Percentiles rank a stretch among this genome's conserved stretches.
These are phyloP conservation scores for Phytophthora agathidicida DNA, from an alignment of 352 stramenopile genomes.

Conservation along the genomic window DNA sequence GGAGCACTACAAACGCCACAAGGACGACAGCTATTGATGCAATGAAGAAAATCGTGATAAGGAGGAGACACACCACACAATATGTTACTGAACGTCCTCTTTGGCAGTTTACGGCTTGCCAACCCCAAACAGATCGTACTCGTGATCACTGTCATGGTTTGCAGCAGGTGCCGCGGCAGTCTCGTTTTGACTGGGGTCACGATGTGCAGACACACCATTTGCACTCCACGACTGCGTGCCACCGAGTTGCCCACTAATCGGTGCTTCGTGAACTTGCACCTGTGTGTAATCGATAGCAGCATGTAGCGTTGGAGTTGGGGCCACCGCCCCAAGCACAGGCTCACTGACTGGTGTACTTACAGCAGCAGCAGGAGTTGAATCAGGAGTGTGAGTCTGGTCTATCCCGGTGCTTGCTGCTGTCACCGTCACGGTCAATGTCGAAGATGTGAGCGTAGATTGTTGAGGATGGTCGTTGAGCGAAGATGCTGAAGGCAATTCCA, in stretches of 20 bases:
- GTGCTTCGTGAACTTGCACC: constrained; percentile 3
- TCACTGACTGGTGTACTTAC: neutral
- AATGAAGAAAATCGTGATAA: constrained; percentile 6
- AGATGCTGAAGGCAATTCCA: neutral
- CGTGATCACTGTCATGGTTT: constrained; percentile 26
- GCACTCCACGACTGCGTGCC: constrained; percentile 4
- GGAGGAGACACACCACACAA: constrained; percentile 7
- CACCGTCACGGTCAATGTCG: neutral
- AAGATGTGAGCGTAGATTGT: neutral
- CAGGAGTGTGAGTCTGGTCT: neutral
- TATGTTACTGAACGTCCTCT: constrained; percentile 13
- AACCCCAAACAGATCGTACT: constrained; percentile 42
- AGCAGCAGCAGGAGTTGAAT: neutral
- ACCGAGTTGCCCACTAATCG: neutral
- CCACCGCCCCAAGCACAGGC: constrained; percentile 12
- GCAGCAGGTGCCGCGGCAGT: constrained; percentile 15
- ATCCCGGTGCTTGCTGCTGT: neutral
- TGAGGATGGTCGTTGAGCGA: neutral
- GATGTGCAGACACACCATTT: neutral
- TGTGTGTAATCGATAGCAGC: constrained; percentile 26
- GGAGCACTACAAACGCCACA: constrained; percentile 34
- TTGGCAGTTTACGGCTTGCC: constrained; percentile 20
- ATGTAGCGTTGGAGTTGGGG: constrained; percentile 13
- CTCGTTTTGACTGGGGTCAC: constrained; percentile 12
- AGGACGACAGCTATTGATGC: constrained; percentile 20